Conservation (phyloP, 2,329 filamentous ascomycete genomes). For the Claviceps capensis region DNA sequence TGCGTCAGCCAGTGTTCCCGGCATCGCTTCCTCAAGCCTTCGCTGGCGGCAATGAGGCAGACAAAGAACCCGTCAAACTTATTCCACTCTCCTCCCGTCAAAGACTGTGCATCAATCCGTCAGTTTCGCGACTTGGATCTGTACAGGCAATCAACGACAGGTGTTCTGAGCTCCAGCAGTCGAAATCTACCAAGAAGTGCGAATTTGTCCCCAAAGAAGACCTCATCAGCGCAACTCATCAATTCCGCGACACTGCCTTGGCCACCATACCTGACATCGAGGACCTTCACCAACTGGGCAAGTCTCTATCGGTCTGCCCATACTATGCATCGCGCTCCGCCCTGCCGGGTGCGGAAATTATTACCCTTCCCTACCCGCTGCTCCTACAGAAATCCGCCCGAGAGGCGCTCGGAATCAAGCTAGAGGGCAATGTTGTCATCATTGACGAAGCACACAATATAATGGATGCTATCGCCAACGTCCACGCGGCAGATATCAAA, state of each 20-base stretch:
- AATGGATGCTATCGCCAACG: constrained; percentile 83
- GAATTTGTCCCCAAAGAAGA: constrained; percentile 67
- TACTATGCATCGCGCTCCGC: constrained; percentile 90
- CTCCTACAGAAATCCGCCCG: constrained; percentile 76
- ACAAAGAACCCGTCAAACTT: constrained; percentile 50
- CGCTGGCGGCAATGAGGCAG: constrained; percentile 12
- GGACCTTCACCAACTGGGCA: constrained; percentile 68
- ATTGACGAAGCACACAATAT: constrained; percentile 97
- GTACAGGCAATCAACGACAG: constrained; percentile 82
- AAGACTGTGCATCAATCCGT: constrained; percentile 77
- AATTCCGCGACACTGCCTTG: constrained; percentile 74
- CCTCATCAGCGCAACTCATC: constrained; percentile 53
- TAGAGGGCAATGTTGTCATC: constrained; percentile 83
- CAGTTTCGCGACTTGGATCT: constrained; percentile 56
- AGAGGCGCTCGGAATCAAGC: constrained; percentile 72
- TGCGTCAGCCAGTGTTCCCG: constrained; percentile 66
- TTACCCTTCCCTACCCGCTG: constrained; percentile 85
- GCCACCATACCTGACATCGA: constrained; percentile 88
- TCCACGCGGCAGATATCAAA: constrained; percentile 67
- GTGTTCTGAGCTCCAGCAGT: constrained; percentile 79
- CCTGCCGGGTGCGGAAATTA: constrained; percentile 72
- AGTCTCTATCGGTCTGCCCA: constrained; percentile 69
- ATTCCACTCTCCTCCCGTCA: constrained; percentile 76
- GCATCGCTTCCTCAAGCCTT: constrained; percentile 45
- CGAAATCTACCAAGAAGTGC: constrained; percentile 47